Conservation (phyloP, 345 rosid species). For the Laguncularia racemosa region DNA sequence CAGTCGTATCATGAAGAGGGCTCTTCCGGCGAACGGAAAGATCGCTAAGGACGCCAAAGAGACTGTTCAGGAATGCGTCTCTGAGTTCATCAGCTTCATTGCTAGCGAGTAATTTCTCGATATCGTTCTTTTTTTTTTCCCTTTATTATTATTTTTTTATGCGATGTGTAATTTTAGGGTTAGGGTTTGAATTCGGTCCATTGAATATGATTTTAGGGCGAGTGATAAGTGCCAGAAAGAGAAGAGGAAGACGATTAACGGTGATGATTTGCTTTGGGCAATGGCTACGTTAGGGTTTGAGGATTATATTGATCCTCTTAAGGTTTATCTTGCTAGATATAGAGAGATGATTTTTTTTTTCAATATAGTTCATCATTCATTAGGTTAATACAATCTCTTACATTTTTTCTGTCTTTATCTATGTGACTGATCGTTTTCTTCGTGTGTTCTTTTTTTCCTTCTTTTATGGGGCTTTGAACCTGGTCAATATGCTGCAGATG, state of each 20-base stretch:
- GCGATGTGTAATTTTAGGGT: too few species aligned
- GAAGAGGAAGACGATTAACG: constrained; percentile 85
- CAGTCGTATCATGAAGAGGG: constrained; percentile 81
- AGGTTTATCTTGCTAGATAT: constrained; percentile 55
- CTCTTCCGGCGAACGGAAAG: constrained; percentile 76
- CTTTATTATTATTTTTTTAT: not conserved
- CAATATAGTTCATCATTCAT: too few species aligned
- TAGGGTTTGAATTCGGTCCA: not conserved
- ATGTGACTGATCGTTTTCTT: not conserved
- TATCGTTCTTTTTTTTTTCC: too few species aligned
- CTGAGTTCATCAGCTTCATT: constrained; percentile 83
- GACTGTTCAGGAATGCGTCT: constrained; percentile 83
- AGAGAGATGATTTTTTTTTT: constrained; percentile 41
- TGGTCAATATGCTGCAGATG: constrained; percentile 44
- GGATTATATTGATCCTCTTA: constrained; percentile 81
- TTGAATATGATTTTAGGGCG: constrained; percentile 38
- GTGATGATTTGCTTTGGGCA: constrained; percentile 91
- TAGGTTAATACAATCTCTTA: too few species aligned
- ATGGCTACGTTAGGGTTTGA: constrained; percentile 90
- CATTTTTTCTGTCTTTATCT: too few species aligned
- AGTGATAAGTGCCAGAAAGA: constrained; percentile 94
- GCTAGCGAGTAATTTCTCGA: constrained; percentile 66
- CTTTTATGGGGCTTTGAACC: not conserved
- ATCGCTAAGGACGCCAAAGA: constrained; percentile 86
- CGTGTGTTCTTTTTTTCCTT: not conserved